A percentile compares a stretch with the other conserved stretches of the same genome.
phyloP scores from a whole-genome alignment of 108 stramenopile genomes.

The Fistulifera pelliculosa region DNA sequence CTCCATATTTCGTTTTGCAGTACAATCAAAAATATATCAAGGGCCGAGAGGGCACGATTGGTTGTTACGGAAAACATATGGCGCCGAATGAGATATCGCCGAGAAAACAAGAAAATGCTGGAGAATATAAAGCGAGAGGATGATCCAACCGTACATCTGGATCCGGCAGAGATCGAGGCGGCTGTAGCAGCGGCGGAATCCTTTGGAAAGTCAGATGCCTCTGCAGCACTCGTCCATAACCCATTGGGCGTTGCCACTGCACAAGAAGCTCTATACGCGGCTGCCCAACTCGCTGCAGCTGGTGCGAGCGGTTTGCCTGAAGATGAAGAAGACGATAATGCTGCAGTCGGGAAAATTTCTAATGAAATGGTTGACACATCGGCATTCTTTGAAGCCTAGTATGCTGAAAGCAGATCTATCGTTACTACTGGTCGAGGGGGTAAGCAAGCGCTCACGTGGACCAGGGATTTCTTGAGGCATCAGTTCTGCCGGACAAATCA shows the following conservation, averaged over 20 bases:
- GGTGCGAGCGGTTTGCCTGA: background rate
- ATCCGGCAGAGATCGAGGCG: conserved; percentile 35
- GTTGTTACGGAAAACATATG: conserved; percentile 84
- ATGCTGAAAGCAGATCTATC: too few species aligned
- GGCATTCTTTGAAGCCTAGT: too few species aligned
- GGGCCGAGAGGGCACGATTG: conserved; percentile 74
- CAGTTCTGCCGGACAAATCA: too few species aligned
- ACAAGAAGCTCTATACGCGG: conserved; percentile 41
- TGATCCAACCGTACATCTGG: background rate
- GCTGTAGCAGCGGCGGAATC: conserved; percentile 46
- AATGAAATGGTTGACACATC: too few species aligned
- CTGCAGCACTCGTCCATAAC: conserved; percentile 17
- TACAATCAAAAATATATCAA: conserved; percentile 88
- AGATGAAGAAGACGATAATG: too few species aligned
- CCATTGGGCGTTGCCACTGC: conserved; percentile 21
- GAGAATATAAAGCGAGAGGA: background rate
- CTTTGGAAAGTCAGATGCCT: conserved; percentile 15
- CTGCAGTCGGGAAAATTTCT: too few species aligned
- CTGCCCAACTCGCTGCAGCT: conserved; percentile 46
- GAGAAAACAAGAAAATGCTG: conserved; percentile 56
- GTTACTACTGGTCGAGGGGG: too few species aligned
- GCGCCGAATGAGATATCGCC: conserved; percentile 82
- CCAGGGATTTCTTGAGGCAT: too few species aligned
- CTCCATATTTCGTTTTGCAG: background rate
- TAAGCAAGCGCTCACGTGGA: too few species aligned